Evolutionary conservation across 1,284 basidiomycete species (phyloP).

Genomic region (Tetrapyrgos nigripes): DNA sequence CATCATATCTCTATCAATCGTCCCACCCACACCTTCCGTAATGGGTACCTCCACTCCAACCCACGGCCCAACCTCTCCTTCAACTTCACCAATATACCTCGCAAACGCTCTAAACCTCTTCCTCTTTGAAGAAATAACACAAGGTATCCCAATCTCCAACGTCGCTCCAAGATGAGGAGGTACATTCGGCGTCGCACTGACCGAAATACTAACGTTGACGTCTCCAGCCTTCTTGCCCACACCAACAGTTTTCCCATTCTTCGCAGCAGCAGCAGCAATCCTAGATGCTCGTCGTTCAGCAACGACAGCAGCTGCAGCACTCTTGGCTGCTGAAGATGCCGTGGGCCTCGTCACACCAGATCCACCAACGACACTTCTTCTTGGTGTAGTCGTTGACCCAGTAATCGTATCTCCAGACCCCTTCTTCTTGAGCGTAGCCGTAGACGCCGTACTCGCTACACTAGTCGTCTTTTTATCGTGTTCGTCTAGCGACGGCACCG

Average conservation of each 20-base stretch:
- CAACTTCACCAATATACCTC: conserved; percentile 86
- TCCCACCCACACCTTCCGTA: conserved; percentile 34
- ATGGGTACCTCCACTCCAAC: conserved; percentile 89
- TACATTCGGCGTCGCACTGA: background rate
- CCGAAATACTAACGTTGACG: background rate
- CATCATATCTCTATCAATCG: conserved; percentile 9
- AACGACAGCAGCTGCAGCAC: background rate
- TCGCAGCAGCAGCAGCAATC: conserved; percentile 4
- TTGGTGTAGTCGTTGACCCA: background rate
- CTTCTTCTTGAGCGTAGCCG: conserved; percentile 43
- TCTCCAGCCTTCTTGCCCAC: background rate
- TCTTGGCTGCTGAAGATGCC: background rate
- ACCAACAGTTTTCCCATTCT: background rate
- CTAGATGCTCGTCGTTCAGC: background rate
- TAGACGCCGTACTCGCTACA: conserved; percentile 15
- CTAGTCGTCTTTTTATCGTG: conserved; percentile 49
- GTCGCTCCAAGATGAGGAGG: conserved; percentile 64
- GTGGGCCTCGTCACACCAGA: background rate
- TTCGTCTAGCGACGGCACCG: conserved; percentile 26
- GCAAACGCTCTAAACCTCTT: conserved; percentile 88
- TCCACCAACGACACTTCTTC: background rate
- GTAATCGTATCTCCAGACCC: conserved; percentile 52
- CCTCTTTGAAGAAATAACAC: conserved; percentile 85
- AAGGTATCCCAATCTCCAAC: conserved; percentile 89
- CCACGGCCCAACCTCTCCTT: conserved; percentile 84